phyloP scores from a whole-genome alignment of 345 rosid genomes.

The Atalantia buxifolia region DNA sequence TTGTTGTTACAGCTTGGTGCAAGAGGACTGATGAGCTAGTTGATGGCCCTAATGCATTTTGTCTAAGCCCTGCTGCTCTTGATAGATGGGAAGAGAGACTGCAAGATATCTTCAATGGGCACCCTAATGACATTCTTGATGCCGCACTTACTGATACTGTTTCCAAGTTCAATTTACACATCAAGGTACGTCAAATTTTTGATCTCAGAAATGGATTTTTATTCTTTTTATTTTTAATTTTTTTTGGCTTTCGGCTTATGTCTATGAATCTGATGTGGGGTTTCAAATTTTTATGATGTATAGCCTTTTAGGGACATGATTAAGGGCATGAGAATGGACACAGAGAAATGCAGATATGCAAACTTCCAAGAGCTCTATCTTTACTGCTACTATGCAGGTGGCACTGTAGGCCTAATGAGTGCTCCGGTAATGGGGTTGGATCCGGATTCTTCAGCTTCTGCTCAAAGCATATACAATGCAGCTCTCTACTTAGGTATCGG shows the following conservation, averaged over 20 bases:
- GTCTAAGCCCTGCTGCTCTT: slow-evolving; percentile 38
- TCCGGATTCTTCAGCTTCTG: slow-evolving; percentile 32
- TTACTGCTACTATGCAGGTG: slow-evolving; percentile 57
- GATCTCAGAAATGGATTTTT: not conserved
- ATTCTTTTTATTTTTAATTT: no score
- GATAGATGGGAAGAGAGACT: slow-evolving; percentile 65
- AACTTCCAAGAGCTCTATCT: slow-evolving; percentile 54
- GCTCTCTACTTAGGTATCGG: slow-evolving; percentile 59
- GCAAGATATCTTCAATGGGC: slow-evolving; percentile 49
- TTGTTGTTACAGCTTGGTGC: slow-evolving; percentile 49
- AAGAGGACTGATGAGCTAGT: slow-evolving; percentile 61
- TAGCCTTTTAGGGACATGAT: slow-evolving; percentile 71
- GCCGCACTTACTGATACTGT: slow-evolving; percentile 58
- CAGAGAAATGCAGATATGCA: slow-evolving; percentile 34
- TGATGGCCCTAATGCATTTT: slow-evolving; percentile 49
- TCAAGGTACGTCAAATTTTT: slow-evolving; percentile 23
- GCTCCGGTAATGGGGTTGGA: slow-evolving; percentile 70
- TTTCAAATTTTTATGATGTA: not conserved
- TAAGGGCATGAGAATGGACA: slow-evolving; percentile 68
- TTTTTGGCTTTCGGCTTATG: not conserved
- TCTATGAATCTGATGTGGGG: not conserved
- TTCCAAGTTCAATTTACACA: slow-evolving; percentile 49
- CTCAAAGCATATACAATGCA: slow-evolving; percentile 34
- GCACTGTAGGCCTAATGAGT: slow-evolving; percentile 60
- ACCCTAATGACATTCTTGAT: slow-evolving; percentile 56